phyloP scores from a whole-genome alignment of 495 filamentous ascomycete genomes.

The Ascodesmis nigricans region DNA sequence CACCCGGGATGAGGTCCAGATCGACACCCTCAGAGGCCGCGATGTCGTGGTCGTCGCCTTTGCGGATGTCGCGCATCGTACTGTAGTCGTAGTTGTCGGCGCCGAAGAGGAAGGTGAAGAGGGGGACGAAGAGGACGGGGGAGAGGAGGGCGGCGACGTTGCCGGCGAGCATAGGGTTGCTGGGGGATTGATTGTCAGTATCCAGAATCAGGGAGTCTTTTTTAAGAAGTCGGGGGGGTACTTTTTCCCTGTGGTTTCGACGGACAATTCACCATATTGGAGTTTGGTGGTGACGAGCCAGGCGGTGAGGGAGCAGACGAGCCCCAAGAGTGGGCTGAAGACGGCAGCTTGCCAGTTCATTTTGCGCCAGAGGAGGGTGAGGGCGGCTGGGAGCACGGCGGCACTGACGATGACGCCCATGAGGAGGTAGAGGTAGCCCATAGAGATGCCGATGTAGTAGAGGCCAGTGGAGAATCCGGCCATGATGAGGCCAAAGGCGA shows the following conservation, averaged over 20 bases:
- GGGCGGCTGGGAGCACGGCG: constrained; percentile 61
- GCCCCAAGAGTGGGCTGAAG: constrained; percentile 52
- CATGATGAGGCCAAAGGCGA: constrained; percentile 61
- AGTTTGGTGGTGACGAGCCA: constrained; percentile 82
- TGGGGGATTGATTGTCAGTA: constrained; percentile 28
- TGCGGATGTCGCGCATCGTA: constrained; percentile 64
- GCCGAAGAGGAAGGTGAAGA: constrained; percentile 54
- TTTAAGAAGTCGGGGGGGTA: neutral
- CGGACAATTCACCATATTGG: constrained; percentile 48
- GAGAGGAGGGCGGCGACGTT: constrained; percentile 63
- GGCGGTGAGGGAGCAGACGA: constrained; percentile 53
- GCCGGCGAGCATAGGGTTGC: constrained; percentile 61
- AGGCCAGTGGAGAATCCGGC: constrained; percentile 67
- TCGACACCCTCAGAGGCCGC: constrained; percentile 46
- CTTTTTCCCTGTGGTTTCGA: constrained; percentile 54
- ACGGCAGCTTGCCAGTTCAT: constrained; percentile 66
- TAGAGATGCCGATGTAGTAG: constrained; percentile 37
- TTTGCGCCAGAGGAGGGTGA: constrained; percentile 61
- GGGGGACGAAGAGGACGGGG: constrained; percentile 54
- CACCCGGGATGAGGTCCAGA: constrained; percentile 44
- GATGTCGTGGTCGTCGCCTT: constrained; percentile 62
- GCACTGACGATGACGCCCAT: constrained; percentile 85
- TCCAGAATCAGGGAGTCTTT: constrained; percentile 18
- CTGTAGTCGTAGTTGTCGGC: constrained; percentile 75
- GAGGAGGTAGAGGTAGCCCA: constrained; percentile 53